Evolutionary conservation across 306 rosid genomes (phyloP).

Genomic region (Glycine soja): DNA sequence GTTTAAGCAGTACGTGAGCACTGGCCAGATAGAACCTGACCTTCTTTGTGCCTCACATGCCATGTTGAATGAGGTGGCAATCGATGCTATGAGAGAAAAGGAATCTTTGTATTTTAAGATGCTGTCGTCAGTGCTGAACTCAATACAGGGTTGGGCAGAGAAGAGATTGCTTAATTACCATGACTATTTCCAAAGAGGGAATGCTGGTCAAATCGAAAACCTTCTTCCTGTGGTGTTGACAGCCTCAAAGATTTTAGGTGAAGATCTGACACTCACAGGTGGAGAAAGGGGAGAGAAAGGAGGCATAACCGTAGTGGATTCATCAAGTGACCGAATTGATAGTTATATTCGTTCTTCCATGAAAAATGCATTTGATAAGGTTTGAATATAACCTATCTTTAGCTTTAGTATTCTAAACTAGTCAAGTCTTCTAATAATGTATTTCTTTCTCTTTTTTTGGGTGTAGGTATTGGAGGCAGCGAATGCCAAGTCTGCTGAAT

Average conservation of each 20-base stretch:
- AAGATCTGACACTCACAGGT: conserved; percentile 66
- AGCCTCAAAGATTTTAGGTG: conserved; percentile 67
- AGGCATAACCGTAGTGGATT: conserved; percentile 57
- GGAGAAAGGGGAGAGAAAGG: conserved; percentile 53
- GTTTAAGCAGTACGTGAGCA: conserved; percentile 69
- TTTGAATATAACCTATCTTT: conserved; percentile 29
- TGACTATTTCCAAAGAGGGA: conserved; percentile 79
- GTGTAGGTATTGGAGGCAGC: conserved; percentile 62
- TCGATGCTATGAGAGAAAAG: conserved; percentile 69
- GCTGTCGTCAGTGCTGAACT: conserved; percentile 61
- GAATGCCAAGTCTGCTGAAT: conserved; percentile 43
- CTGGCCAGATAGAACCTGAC: conserved; percentile 80
- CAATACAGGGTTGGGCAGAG: conserved; percentile 79
- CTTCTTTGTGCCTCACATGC: conserved; percentile 78
- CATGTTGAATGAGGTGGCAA: conserved; percentile 77
- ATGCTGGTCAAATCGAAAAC: conserved; percentile 70
- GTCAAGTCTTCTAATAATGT: conserved; percentile 15
- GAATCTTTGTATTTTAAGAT: conserved; percentile 64
- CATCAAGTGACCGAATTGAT: conserved; percentile 67
- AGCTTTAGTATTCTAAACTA: neutral
- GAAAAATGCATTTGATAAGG: conserved; percentile 69
- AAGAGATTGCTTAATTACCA: conserved; percentile 85
- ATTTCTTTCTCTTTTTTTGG: neutral
- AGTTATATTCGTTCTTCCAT: conserved; percentile 75
- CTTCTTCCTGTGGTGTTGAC: conserved; percentile 78